phyloP scores from a whole-genome alignment of 768 basidiomycete species.

The Inosperma sp. region DNA sequence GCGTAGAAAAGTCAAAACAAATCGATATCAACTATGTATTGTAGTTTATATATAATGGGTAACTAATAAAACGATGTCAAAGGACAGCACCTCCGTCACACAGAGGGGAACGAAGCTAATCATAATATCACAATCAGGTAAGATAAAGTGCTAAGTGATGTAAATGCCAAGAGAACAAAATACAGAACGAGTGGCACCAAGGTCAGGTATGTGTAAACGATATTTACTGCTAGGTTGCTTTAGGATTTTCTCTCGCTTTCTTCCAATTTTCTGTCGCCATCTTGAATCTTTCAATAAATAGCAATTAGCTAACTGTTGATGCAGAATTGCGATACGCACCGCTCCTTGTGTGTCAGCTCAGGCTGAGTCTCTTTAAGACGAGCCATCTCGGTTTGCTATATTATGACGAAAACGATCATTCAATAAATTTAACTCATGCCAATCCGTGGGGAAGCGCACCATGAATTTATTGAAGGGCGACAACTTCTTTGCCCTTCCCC shows the following conservation, averaged over 20 bases:
- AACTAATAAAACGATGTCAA: slow-evolving; percentile 9
- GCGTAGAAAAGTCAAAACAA: slow-evolving; percentile 12
- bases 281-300: slow-evolving; percentile 53
- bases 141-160: slow-evolving; percentile 23
- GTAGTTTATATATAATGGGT: slow-evolving; percentile 25
- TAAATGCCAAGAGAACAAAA: slow-evolving; percentile 9
- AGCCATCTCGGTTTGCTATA: slow-evolving; percentile 71
- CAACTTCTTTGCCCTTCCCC: slow-evolving; percentile 50
- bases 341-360: slow-evolving; percentile 65
- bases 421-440: neutral
- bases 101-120: slow-evolving; percentile 21
- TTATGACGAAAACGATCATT: slow-evolving; percentile 6
- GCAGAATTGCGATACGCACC: slow-evolving; percentile 41
- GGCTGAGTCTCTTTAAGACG: slow-evolving; percentile 75
- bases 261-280: slow-evolving; percentile 76
- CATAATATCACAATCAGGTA: slow-evolving; percentile 26
- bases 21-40: slow-evolving; percentile 20
- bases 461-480: slow-evolving; percentile 76
- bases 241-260: slow-evolving; percentile 63
- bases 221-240: slow-evolving; percentile 24
- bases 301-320: slow-evolving; percentile 4
- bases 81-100: slow-evolving; percentile 20
- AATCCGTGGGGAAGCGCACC: slow-evolving; percentile 29
- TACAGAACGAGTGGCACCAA: slow-evolving; percentile 2
- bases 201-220: slow-evolving; percentile 4